Base-by-base conservation (phyloP, 257 asterid species). In the Solanum pinnatisectum region DNA sequence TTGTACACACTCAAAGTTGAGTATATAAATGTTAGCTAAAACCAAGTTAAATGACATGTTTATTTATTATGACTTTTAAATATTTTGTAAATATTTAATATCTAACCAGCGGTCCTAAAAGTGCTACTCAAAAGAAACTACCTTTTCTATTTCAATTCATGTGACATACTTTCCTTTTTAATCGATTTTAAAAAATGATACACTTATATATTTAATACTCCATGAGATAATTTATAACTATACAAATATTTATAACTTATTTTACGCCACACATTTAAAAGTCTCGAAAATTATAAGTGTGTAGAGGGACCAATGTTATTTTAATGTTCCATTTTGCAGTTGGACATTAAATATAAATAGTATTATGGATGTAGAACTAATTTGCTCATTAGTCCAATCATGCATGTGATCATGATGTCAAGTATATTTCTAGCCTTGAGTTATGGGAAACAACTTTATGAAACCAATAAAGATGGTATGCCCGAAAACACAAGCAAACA, bases 211-310 rank as follows among this genome's bases (percentile, higher is more conserved):
- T 60, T 23, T 60, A 60, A 0, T 46, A 14, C 5, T n/a, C n/a
- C 6, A 60, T 60, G 6, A 9, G 0, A 63, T 23, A 0, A 5
- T 23, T 23, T 23, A 63, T 4, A 1, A 1, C 5, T 10, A 60
- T 0, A 23, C 30, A 60, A 60, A 22, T 4, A 23, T 60, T 8
- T 16, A 52, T 16, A 5, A 2, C 60, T 52, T 52, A 52, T 16
- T 52, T 52, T 52, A 52, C 0, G 0, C 10, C 60, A 1, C 60
- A 16, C 0, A 0, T 52, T 52, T 52, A 52, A 52, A 52, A 52
- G 4, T 52, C 4, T 49, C 0, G 1, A 18, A 52, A 27, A 68
- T 12, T 40, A n/a, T n/a, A 4, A 2, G 14, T 42, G 15, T 42
- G 63, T 78, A 1, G 25, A 78, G 65, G 84, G 37, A 25, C 37